Evolutionary conservation across 257 asterid genomes (phyloP).

Genomic region (Penstemon newberryi): DNA sequence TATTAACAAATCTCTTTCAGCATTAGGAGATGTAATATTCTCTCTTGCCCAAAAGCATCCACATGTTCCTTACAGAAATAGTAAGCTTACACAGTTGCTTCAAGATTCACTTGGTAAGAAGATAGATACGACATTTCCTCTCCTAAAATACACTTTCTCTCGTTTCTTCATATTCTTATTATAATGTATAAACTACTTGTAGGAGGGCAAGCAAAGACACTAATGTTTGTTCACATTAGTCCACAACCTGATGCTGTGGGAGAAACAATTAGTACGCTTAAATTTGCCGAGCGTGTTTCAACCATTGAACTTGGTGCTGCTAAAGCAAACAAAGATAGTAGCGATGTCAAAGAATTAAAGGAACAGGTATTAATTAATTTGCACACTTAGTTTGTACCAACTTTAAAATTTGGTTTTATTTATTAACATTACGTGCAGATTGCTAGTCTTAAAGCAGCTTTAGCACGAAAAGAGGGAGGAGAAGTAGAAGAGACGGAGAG

Average conservation of each 20-base stretch:
- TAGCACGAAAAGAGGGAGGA: conserved; percentile 59
- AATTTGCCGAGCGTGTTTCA: conserved; percentile 65
- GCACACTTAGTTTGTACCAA: neutral
- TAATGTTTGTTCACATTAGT: conserved; percentile 68
- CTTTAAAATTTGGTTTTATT: neutral
- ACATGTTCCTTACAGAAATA: conserved; percentile 59
- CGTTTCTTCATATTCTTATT: neutral
- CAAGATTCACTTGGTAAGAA: conserved; percentile 54
- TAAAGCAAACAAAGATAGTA: conserved; percentile 41
- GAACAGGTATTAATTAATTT: conserved; percentile 41
- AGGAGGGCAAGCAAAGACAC: conserved; percentile 78
- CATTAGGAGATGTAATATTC: conserved; percentile 62
- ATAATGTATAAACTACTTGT: neutral
- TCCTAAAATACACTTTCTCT: neutral
- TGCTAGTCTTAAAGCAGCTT: conserved; percentile 69
- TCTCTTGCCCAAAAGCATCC: conserved; percentile 53
- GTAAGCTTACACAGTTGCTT: conserved; percentile 65
- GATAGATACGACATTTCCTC: neutral
- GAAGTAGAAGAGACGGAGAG: conserved; percentile 47
- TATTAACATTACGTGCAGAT: conserved; percentile 42
- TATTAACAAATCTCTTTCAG: conserved; percentile 55
- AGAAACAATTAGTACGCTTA: conserved; percentile 60
- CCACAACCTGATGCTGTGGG: conserved; percentile 55
- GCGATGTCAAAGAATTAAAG: conserved; percentile 51
- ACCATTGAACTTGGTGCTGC: conserved; percentile 64